Evolutionary conservation across 768 basidiomycete species (phyloP).

Genomic region (Guyanaporus albipodus): DNA sequence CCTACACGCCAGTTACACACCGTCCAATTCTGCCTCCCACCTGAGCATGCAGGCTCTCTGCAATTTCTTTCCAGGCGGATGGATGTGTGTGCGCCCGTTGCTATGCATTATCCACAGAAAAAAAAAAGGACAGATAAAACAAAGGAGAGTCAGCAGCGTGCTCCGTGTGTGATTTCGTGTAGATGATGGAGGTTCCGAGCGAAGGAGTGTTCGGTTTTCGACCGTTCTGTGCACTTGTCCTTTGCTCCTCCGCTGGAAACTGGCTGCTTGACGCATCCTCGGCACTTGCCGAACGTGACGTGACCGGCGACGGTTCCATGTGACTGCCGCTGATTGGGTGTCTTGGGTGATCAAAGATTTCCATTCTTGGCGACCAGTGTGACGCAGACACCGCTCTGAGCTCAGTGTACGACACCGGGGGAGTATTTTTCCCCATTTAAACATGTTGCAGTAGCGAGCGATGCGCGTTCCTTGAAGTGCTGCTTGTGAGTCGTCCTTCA

Average conservation of each 20-base stretch:
- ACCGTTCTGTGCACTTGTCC: slow-evolving; percentile 15
- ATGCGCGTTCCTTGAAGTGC: too few relatives aligned
- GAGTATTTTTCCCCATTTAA: slow-evolving; percentile 14
- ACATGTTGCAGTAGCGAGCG: neutral
- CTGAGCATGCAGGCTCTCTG: neutral
- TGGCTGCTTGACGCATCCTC: slow-evolving; percentile 17
- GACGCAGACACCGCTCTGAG: too few relatives aligned
- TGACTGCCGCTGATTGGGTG: slow-evolving; percentile 8
- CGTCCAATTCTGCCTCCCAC: neutral
- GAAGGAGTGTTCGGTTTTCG: slow-evolving; percentile 30
- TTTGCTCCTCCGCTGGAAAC: slow-evolving; percentile 23
- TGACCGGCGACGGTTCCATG: slow-evolving; percentile 11
- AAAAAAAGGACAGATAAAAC: slow-evolving; percentile 7
- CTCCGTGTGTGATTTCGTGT: slow-evolving; percentile 11
- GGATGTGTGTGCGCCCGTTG: neutral
- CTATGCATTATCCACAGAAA: neutral
- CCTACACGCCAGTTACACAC: slow-evolving; percentile 15
- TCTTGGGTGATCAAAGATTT: slow-evolving; percentile 16
- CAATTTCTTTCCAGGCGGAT: neutral
- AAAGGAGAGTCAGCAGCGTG: neutral
- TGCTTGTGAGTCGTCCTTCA: too few relatives aligned
- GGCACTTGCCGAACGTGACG: slow-evolving; percentile 28
- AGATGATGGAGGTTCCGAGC: slow-evolving; percentile 33
- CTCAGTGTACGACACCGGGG: slow-evolving; percentile 27
- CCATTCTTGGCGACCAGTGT: slow-evolving; percentile 23